Percentiles rank a stretch among this genome's conserved stretches.
phyloP scores from a whole-genome alignment of 2,329 filamentous ascomycete genomes.

The Madurella mycetomatis region DNA sequence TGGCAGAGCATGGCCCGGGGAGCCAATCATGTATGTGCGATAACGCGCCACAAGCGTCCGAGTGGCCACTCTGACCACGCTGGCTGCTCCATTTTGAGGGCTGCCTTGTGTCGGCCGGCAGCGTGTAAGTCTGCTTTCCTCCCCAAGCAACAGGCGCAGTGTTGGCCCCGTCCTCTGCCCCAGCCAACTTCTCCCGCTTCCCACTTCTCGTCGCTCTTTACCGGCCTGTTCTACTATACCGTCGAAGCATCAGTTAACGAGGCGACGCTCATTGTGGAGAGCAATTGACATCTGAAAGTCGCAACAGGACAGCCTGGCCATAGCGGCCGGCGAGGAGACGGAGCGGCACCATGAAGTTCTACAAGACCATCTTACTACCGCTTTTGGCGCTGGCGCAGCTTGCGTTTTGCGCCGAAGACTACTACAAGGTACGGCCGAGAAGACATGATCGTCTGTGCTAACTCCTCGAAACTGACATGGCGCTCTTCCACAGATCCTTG shows the following conservation, averaged over 20 bases:
- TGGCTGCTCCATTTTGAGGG: constrained; percentile 18
- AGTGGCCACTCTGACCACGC: constrained; percentile 20
- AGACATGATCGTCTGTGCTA: not conserved
- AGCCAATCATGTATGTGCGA: constrained; percentile 10
- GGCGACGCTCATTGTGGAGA: not conserved
- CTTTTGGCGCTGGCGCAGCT: constrained; percentile 52
- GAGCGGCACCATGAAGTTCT: constrained; percentile 47
- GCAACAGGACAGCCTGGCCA: constrained; percentile 15
- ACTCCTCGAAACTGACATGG: not conserved
- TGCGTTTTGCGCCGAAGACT: constrained; percentile 62
- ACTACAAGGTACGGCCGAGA: constrained; percentile 61
- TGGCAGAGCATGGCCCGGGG: not conserved
- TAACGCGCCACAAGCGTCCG: not conserved
- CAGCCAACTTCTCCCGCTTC: not conserved
- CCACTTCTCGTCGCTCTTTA: constrained; percentile 20
- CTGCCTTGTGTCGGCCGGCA: not conserved
- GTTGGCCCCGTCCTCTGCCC: not conserved
- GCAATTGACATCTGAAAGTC: constrained; percentile 6
- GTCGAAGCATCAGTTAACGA: not conserved
- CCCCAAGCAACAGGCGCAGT: not conserved
- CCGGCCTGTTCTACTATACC: not conserved
- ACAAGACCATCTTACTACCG: constrained; percentile 45
- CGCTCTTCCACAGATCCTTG: constrained; percentile 59
- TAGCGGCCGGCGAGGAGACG: constrained; percentile 9
- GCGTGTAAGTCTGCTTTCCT: constrained; percentile 15